These are phyloP conservation scores for Microbotryum intermedium DNA, from an alignment of 1,284 basidiomycete genomes.

Conservation along the genomic window DNA sequence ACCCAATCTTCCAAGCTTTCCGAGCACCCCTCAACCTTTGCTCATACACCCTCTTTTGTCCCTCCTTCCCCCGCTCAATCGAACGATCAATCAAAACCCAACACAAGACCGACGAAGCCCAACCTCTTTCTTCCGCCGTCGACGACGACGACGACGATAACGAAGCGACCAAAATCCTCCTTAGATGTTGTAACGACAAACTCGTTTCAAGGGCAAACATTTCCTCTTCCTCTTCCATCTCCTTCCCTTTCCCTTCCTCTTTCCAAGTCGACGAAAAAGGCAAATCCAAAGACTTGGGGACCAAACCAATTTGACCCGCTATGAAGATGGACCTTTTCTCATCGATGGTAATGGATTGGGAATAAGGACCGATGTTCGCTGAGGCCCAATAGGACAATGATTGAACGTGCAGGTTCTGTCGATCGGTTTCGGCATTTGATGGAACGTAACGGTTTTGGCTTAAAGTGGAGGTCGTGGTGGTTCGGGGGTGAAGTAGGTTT, in stretches of 20 bases:
- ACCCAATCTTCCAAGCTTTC: no score
- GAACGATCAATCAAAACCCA: neutral
- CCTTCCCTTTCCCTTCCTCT: neutral
- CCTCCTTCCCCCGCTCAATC: neutral
- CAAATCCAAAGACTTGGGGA: constrained; percentile 46
- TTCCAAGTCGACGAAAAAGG: neutral
- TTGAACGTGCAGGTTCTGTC: constrained; percentile 84
- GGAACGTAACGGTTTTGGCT: neutral
- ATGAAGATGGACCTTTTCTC: constrained; percentile 70
- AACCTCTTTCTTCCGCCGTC: neutral
- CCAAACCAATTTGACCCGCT: constrained; percentile 89
- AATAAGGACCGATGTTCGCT: constrained; percentile 97
- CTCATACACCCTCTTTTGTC: neutral
- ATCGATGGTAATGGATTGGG: constrained; percentile 61
- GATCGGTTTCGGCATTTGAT: neutral
- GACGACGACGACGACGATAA: neutral
- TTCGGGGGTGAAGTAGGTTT: constrained; percentile 17
- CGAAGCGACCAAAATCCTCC: constrained; percentile 4
- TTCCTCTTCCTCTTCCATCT: neutral
- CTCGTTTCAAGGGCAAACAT: neutral
- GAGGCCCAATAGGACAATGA: constrained; percentile 96
- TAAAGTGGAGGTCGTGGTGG: constrained; percentile 37
- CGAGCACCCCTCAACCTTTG: neutral
- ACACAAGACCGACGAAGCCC: neutral
- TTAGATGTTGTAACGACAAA: constrained; percentile 17